phyloP scores from a whole-genome alignment of 768 basidiomycete genomes.

The Tulasnella sp. region DNA sequence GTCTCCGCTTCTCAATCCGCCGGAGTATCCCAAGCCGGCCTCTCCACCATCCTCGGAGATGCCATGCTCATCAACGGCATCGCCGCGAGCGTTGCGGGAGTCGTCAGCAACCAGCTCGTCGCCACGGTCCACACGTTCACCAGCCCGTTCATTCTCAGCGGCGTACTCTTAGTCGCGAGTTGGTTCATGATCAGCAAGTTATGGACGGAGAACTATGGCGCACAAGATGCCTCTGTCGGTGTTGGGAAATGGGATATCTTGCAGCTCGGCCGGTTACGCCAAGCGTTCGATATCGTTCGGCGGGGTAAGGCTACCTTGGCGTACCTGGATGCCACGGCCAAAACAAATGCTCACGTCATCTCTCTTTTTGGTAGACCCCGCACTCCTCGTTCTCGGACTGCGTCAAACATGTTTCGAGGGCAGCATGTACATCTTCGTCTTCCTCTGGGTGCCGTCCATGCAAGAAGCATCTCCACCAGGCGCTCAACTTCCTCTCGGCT shows the following conservation, averaged over 20 bases:
- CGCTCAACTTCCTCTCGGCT: conserved; percentile 59
- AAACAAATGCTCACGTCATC: neutral
- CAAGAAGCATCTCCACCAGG: conserved; percentile 52
- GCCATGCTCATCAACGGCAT: conserved; percentile 71
- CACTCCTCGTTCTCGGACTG: conserved; percentile 61
- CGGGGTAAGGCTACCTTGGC: conserved; percentile 41
- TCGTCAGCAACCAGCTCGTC: conserved; percentile 64
- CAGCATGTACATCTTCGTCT: conserved; percentile 81
- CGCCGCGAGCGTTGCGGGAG: conserved; percentile 63
- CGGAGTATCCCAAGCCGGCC: conserved; percentile 51
- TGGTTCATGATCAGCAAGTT: conserved; percentile 53
- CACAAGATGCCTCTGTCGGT: conserved; percentile 34
- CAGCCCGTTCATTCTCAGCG: conserved; percentile 66
- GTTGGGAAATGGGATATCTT: conserved; percentile 41
- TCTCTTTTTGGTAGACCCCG: conserved; percentile 45
- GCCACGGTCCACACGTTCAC: conserved; percentile 48
- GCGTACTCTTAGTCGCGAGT: conserved; percentile 48
- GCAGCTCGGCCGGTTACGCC: conserved; percentile 50
- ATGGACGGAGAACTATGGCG: conserved; percentile 72
- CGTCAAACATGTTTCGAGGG: conserved; percentile 81
- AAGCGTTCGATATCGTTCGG: conserved; percentile 57
- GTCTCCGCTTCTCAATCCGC: conserved; percentile 55
- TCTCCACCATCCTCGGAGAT: conserved; percentile 67
- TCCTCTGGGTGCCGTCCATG: conserved; percentile 73
- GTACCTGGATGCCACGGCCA: neutral